phyloP scores from a whole-genome alignment of 495 filamentous ascomycete species.

The Xylaria palmicola region DNA sequence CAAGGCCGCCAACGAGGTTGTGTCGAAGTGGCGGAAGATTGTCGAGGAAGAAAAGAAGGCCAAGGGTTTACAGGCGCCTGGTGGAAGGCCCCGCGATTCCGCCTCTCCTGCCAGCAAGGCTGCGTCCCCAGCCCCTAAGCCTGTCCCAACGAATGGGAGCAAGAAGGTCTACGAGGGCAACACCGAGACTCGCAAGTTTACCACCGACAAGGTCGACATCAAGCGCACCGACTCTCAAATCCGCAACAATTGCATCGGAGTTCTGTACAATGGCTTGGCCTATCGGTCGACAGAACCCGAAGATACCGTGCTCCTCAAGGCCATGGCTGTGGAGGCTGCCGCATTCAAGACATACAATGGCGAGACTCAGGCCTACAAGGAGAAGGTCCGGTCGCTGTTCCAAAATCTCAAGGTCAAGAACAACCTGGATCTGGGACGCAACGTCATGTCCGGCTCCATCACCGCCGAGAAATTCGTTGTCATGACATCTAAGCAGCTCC shows the following conservation, averaged over 20 bases:
- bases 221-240: slow-evolving; percentile 65
- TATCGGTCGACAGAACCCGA: slow-evolving; percentile 56
- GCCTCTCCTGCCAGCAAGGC: slow-evolving; percentile 35
- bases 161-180: slow-evolving; percentile 67
- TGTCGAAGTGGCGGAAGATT: slow-evolving; percentile 81
- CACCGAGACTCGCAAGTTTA: slow-evolving; percentile 73
- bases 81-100: slow-evolving; percentile 36
- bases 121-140: slow-evolving; percentile 42
- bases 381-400: slow-evolving; percentile 86
- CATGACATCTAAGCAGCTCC: slow-evolving; percentile 50
- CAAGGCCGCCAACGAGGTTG: slow-evolving; percentile 71
- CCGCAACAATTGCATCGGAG: slow-evolving; percentile 80
- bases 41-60: slow-evolving; percentile 68
- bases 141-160: slow-evolving; percentile 33
- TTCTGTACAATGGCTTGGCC: slow-evolving; percentile 83
- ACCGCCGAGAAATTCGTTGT: slow-evolving; percentile 67
- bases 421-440: slow-evolving; percentile 70
- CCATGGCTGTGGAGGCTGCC: slow-evolving; percentile 70
- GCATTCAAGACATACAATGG: slow-evolving; percentile 63
- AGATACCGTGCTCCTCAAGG: slow-evolving; percentile 61
- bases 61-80: slow-evolving; percentile 43
- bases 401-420: slow-evolving; percentile 91
- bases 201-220: slow-evolving; percentile 72
- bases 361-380: slow-evolving; percentile 71
- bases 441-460: slow-evolving; percentile 74